Percentiles rank a stretch among this genome's conserved stretches.
These are phyloP conservation scores for Pluteus cervinus DNA, from an alignment of 768 basidiomycete genomes.

Conservation along the genomic window DNA sequence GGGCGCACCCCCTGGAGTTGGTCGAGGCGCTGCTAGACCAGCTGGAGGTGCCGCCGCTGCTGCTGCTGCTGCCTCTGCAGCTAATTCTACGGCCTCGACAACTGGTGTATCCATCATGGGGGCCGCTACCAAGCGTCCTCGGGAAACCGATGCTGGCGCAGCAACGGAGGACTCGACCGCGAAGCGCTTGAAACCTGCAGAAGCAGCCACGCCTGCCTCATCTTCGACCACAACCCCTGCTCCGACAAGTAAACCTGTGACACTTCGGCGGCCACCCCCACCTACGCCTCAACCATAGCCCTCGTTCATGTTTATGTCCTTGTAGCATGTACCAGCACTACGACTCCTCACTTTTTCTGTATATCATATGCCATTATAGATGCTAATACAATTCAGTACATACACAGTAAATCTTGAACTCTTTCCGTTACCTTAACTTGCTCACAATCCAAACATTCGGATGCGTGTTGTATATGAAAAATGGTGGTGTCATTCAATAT, in stretches of 20 bases:
- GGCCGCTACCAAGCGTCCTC: conserved; percentile 57
- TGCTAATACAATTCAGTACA: too few relatives aligned
- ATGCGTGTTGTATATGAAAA: too few relatives aligned
- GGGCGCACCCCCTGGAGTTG: conserved; percentile 8
- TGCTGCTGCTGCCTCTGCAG: conserved; percentile 14
- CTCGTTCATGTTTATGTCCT: too few relatives aligned
- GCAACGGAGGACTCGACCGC: conserved; percentile 56
- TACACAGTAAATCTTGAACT: too few relatives aligned
- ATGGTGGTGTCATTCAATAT: too few relatives aligned
- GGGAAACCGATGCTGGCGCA: conserved; percentile 44
- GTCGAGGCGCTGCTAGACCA: conserved; percentile 11
- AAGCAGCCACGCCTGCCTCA: conserved; percentile 16
- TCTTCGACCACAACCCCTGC: conserved; percentile 15
- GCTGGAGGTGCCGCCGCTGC: conserved; percentile 15
- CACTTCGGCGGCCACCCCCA: conserved; percentile 3
- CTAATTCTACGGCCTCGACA: conserved; percentile 24
- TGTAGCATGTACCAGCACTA: too few relatives aligned
- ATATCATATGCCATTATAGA: too few relatives aligned
- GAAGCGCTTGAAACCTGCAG: conserved; percentile 61
- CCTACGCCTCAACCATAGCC: conserved; percentile 5
- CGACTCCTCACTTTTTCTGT: too few relatives aligned
- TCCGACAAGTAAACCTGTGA: conserved; percentile 7
- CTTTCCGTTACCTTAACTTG: too few relatives aligned
- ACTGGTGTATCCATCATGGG: conserved; percentile 59
- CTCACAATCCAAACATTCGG: too few relatives aligned